Base-by-base conservation (phyloP, 805 yeast species). In the Kluyveromyces wickerhamii region DNA sequence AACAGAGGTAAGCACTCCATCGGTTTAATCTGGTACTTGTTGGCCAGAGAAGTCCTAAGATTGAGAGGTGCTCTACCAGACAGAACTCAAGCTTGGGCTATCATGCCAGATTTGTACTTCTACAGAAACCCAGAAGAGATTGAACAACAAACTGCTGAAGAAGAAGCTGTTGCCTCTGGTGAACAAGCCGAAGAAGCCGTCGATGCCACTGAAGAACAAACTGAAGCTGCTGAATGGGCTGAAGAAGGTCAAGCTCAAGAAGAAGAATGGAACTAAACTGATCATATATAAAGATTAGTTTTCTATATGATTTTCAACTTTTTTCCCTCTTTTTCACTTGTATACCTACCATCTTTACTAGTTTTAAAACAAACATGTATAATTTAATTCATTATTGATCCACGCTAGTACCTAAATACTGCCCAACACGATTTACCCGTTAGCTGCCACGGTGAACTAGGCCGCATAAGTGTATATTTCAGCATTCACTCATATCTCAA, bases 71-170 rank as follows among this genome's bases (percentile, higher is more conserved):
- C 87, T 65, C 71, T 92, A 58, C 87, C 94, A 66, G 82, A 84
- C 85, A 87, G 99, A 79, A 66, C 83, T 56, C 85, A 92, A 70
- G 80, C 83, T 69, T 92, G 99, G 99, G 74, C 94, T 57, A 92
- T 92, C 67, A 92, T 92, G 98, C 97, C 97, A 70, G 99, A 92
- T 77, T 80, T 92, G 71, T 92, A 88, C 88, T 92, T 92, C 88
- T 92, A 92, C 96, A 92, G 99, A 81, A 96, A 92, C 77, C 98
- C 99, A 65, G 97, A 89, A 77, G 99, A 92, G 74, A 82, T 83
- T 70, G 95, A 86, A 74, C 69, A 68, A 61, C 76, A 71, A 54
- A 74, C 68, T 56, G 75, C 74, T 57, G 83, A 76, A 62, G 80
- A 71, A 59, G 72, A 69, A 51, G 77, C 72, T 58, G 86, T 74